phyloP scores from a whole-genome alignment of 1,284 basidiomycete species.

The Rhodotorula sp. region DNA sequence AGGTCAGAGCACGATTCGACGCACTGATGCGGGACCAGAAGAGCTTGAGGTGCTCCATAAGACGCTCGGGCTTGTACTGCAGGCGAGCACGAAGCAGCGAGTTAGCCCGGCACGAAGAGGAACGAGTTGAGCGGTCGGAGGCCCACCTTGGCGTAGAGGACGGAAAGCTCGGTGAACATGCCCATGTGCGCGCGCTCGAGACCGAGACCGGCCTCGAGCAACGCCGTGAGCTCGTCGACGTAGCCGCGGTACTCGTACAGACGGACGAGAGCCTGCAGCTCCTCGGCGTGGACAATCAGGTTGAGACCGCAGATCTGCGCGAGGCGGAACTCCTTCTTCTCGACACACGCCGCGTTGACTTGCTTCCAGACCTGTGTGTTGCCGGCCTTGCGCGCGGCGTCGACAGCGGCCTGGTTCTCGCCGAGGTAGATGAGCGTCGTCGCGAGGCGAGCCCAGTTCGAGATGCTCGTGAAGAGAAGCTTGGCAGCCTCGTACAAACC shows the following conservation, averaged over 20 bases:
- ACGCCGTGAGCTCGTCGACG: constrained; percentile 88
- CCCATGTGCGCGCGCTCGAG: constrained; percentile 90
- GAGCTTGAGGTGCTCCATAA: constrained; percentile 98
- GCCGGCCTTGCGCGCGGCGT: constrained; percentile 96
- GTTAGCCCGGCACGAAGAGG: not conserved
- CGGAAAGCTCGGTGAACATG: constrained; percentile 86
- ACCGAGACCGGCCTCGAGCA: constrained; percentile 92
- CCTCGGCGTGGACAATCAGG: constrained; percentile 66
- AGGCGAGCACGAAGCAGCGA: not conserved
- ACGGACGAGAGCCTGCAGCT: constrained; percentile 71
- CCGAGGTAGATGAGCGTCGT: constrained; percentile 98
- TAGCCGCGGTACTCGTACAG: constrained; percentile 88
- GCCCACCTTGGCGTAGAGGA: constrained; percentile 76
- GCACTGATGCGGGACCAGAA: constrained; percentile 97
- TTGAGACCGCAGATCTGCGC: constrained; percentile 98
- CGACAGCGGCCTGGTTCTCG: constrained; percentile 96
- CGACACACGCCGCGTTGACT: constrained; percentile 96
- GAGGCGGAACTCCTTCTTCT: constrained; percentile 93
- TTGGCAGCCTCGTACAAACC: constrained; percentile 97
- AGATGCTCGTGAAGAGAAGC: constrained; percentile 92
- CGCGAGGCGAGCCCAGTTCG: constrained; percentile 96
- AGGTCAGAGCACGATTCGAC: constrained; percentile 56
- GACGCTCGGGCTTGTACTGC: constrained; percentile 85
- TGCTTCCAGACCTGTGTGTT: constrained; percentile 99
- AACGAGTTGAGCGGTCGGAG: no score